phyloP scores from a whole-genome alignment of 73 alveolate genomes.

The Paramecium pentaurelia region DNA sequence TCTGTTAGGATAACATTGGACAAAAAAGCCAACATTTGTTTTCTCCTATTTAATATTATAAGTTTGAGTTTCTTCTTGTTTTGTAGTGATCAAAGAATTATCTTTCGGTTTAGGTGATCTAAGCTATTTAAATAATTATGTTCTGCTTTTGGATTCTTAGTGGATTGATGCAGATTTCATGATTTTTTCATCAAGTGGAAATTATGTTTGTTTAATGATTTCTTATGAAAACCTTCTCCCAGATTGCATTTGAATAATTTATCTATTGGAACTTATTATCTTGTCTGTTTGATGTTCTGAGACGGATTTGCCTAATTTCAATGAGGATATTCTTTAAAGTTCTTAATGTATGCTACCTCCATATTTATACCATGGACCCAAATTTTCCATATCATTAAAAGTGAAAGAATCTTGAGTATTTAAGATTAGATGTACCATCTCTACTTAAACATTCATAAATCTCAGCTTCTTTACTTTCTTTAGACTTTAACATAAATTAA shows the following conservation, averaged over 20 bases:
- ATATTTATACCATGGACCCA: conserved; percentile 18
- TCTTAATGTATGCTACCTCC: conserved; percentile 23
- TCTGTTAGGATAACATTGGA: background rate
- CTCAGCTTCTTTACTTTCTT: background rate
- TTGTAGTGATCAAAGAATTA: background rate
- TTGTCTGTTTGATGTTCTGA: background rate
- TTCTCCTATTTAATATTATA: background rate
- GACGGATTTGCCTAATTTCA: background rate
- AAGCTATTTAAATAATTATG: background rate
- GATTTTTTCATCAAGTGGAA: background rate
- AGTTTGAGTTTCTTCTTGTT: background rate
- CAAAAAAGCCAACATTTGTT: background rate
- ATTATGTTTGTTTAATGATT: background rate
- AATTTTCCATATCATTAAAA: background rate
- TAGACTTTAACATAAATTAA: background rate
- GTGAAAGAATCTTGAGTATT: background rate
- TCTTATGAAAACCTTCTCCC: background rate
- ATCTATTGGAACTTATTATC: background rate
- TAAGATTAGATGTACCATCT: background rate
- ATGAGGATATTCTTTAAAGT: background rate
- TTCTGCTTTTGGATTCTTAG: background rate
- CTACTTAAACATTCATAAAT: background rate
- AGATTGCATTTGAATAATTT: background rate
- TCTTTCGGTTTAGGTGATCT: background rate
- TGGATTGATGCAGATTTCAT: background rate